Evolutionary conservation across 208 protist species (phyloP), one percentile per base, ranked within the genome.

Genomic region (Wallacemonas sp.): DNA sequence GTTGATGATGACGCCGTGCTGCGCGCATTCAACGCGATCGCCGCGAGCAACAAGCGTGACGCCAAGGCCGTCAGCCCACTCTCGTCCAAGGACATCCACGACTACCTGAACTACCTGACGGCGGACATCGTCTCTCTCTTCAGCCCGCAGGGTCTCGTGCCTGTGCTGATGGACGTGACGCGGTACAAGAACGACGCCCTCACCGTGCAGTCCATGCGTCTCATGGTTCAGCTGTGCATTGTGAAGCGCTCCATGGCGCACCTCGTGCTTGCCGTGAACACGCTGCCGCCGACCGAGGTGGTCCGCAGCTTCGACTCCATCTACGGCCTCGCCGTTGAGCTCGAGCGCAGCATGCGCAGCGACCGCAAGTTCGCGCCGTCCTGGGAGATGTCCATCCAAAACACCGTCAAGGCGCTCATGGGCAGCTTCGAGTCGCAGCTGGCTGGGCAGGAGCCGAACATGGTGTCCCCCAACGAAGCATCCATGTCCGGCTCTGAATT

Each of bases 141-240:
- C 62, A 36, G 58, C 23, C 79, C 84, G 16, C 43, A 60, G 0
- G 58, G 72, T 2, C 76, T 93, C 29, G 72, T 93, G n/a, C 74
- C 87, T 46, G 69, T 65, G 26, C 70, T 93, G n/a, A 68, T 90
- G 60, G 77, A 89, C 56, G 68, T 89, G 17, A 73, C 80, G 2
- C 76, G 78, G n/a, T 89, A 89, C 68, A 68, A 87, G 26, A 74
- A 62, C 60, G 32, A 39, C 36, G 58, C 61, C 6, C 76, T 93
- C 33, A 89, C 81, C 27, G 68, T 76, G 69, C 80, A 85, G 61
- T 60, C 87, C 9, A 88, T 88, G 79, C 70, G 76, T 16, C 75
- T 93, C 16, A 61, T 93, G 8, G 76, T 93, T 56, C 70, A 83
- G 63, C 72, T 93, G 26, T 89, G 81, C 47, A 58, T 79, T 14